These are phyloP conservation scores for Proliferodiscus dingleyae DNA, from an alignment of 2,329 filamentous ascomycete genomes.

Conservation along the genomic window DNA sequence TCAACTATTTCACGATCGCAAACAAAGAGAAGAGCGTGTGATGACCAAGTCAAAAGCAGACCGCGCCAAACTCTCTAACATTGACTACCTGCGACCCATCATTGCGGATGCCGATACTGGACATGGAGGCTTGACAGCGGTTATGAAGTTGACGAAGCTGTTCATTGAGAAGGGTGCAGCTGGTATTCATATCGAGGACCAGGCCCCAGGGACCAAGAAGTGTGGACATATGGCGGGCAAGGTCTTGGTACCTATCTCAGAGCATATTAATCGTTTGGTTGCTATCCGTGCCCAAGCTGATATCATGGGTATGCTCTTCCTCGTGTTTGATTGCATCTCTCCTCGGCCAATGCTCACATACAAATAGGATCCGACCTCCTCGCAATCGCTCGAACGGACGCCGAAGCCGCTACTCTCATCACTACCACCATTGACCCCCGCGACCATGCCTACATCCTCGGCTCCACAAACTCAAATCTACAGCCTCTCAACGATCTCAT, in stretches of 20 bases:
- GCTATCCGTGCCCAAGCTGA: conserved; percentile 96
- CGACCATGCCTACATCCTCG: conserved; percentile 91
- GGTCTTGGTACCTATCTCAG: conserved; percentile 90
- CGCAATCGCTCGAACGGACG: conserved; percentile 90
- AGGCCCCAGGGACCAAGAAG: conserved; percentile 98
- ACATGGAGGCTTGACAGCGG: conserved; percentile 93
- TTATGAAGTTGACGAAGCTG: conserved; percentile 99
- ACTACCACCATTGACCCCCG: conserved; percentile 93
- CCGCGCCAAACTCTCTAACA: conserved; percentile 68
- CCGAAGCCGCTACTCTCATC: conserved; percentile 95
- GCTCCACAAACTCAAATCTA: conserved; percentile 78
- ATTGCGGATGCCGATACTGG: conserved; percentile 96
- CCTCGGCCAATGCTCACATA: background rate
- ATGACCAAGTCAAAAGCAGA: conserved; percentile 63
- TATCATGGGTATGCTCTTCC: conserved; percentile 80
- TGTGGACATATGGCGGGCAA: conserved; percentile 99
- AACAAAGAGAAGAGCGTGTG: conserved; percentile 93
- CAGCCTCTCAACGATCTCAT: conserved; percentile 88
- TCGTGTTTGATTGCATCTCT: background rate
- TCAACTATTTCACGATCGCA: conserved; percentile 98
- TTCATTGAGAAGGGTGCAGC: conserved; percentile 96
- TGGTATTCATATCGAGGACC: conserved; percentile 98
- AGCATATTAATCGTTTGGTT: conserved; percentile 96
- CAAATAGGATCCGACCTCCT: conserved; percentile 70
- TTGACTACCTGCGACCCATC: conserved; percentile 93